Base-by-base conservation (phyloP, 2,329 filamentous ascomycete genomes). In the Hymenoscyphus repandus region DNA sequence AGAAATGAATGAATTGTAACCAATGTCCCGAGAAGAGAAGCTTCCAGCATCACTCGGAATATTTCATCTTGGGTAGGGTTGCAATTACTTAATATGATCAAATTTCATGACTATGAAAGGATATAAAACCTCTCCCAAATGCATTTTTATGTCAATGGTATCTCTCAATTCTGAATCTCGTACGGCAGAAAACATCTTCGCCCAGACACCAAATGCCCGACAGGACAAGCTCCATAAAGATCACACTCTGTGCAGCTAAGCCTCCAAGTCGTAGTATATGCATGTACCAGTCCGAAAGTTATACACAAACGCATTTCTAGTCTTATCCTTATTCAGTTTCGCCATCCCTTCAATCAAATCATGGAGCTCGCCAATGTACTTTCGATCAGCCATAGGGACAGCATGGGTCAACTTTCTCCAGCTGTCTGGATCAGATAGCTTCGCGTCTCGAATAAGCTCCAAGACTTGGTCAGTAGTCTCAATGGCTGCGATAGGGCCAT, bases 401-500 rank as follows among this genome's bases (percentile, higher is more conserved):
- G 77, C 79, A 62, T 96, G 90, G 56, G 93, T 88, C 5, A 90
- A 81, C 51, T 77, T 80, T 18, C 87, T 82, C 92, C 92, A 96
- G 58, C 82, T 86, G 54, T 96, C 92, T 0, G 82, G 73, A 53
- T 96, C 90, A 2, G 84, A 85, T 22, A 97, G 74, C 46, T 79
- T 75, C 2, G 90, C 95, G 17, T 82, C 78, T 31, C 83, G 76
- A 47, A 97, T 84, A 31, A 85, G 72, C 34, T 91, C 84, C 61
- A 97, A 80, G 18, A 95, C 80, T 44, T 86, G 82, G 62, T 96
- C 91, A 30, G 88, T 85, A 1, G 88, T 90, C 69, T 97, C 92
- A 47, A 97, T 85, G 1, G 91, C 92, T 9, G 88, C 80, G 52
- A 96, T 88, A 0, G 90, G 90, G 0, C 88, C 88, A 30, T 86